Base-by-base conservation (phyloP, 2,329 filamentous ascomycete genomes). In the Cordyceps javanica region DNA sequence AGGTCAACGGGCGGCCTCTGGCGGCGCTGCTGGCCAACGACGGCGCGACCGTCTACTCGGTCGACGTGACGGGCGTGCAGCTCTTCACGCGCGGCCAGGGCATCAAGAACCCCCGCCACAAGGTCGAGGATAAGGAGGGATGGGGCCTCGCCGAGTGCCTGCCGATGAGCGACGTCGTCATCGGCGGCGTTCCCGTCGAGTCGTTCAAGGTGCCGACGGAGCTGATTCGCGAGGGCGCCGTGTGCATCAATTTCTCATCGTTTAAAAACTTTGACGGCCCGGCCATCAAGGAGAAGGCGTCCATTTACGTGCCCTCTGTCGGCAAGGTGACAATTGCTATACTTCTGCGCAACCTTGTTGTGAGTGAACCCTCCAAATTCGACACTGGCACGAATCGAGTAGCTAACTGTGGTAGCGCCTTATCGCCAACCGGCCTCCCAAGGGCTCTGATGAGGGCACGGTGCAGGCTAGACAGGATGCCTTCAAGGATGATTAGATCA, bases 211-310 rank as follows among this genome's bases (percentile, higher is more conserved):
- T 99, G 26, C 90, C 92, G 6, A 88, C 87, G 3, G 83, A 90
- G 53, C 77, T 94, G 61, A 79, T 99, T 66, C 84, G 91, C 48
- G 90, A 96, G 58, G 94, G 94, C 49, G 92, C 90, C 30, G 90
- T 96, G n/a, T 99, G 94, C 79, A 92, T 99, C 77, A 99, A 99
- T 75, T 97, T 99, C 72, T 95, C 91, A 8, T 96, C 90, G 53
- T 91, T 89, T 73, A 90, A 92, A 77, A 97, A 99, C 75, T 97
- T 97, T 73, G 87, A 87, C 60, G 81, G 81, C 1, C 86, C 88
- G 0, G 89, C 89, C 49, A 86, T 97, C 64, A 97, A 96, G 76
- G 89, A 97, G 71, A 96, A 92, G 77, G 94, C 94, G 2, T 91
- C 91, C 5, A 96, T 99, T 67, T 99, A 97, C 67, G 92, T 97